Evolutionary conservation across 2,329 filamentous ascomycete genomes (phyloP), one percentile per base, ranked within the genome.

Genomic region (Penicillium sp.): DNA sequence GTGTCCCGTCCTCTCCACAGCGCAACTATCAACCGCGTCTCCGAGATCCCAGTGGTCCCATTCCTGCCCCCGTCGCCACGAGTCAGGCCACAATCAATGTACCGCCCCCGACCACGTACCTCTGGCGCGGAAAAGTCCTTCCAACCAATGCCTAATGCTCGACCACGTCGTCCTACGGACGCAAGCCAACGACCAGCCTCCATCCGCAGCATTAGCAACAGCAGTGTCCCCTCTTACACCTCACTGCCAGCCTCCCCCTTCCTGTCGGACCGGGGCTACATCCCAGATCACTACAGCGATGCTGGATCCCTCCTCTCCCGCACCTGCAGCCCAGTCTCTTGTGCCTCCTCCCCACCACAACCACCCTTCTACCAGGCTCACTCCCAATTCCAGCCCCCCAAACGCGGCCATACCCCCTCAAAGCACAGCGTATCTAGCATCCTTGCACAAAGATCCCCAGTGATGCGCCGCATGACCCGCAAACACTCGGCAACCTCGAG

Each of bases 401-500:
- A 63, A 56, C 67, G 70, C 11, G 60, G 60, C 43, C 65, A 70
- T 35, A 66, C 63, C 11, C 59, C 58, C 8, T 71, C 72, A 1
- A 54, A 64, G 30, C 69, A 68, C 63, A 73, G 70, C 43, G 60
- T 67, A 14, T 67, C 66, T 13, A 72, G 68, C 48, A 57, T 68
- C 19, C 64, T 70, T 0, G 45, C 58, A 4, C 65, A 66, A 14
- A 67, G 69, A 30, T 67, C 71, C 3, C 69, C 65, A 1, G 67
- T 68, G 25, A 66, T 70, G 57, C 69, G 69, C 5, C 65, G 63
- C 19, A 71, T 70, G 45, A 62, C 72, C 1, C 68, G 73, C 43
- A 71, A 73, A 37, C 68, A 71, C 52, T 71, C 71, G 8, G 63
- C 64, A 0, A 54, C 66, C 0, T 66, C 67, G 6, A 73, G 72